Evolutionary conservation across 1,284 basidiomycete genomes (phyloP), one percentile per base, ranked within the genome.

Genomic region (Microbotryomycetes sp.): DNA sequence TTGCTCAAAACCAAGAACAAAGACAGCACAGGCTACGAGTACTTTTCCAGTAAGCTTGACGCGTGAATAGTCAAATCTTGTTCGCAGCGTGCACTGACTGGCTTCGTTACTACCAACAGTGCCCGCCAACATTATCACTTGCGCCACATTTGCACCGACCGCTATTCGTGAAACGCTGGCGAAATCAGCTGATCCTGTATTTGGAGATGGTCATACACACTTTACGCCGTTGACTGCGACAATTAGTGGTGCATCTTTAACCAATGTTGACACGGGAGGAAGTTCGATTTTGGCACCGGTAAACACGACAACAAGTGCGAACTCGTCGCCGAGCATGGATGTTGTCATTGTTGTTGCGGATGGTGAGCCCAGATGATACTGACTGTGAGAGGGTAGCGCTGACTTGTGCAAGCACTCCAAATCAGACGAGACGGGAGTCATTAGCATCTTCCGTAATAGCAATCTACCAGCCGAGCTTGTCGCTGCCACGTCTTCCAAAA

Each of bases 81-180:
- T 9, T 2, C 14, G 14, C 0, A 5, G 14, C n/a, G 2, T 14
- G 22, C 32, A 28, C 58, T 30, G 19, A 49, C 50, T 32, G 14
- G 16, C 54, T 46, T 9, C 42, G 22, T 4, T 25, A 31, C 32
- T 51, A 26, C 36, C 56, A 46, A 7, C 56, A 69, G 67, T 69
- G 65, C 32, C 63, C 2, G 64, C 67, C 12, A 62, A 68, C 53
- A 70, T 72, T 55, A 61, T 69, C 26, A 71, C 71, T n/a, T 68
- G 68, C 42, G 68, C 68, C 12, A 25, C 64, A 3, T 70, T 72
- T 32, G 68, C 71, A 2, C 71, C 71, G 1, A 56, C 58, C 1
- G 16, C 51, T 12, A 67, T 64, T 4, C 65, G 64, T 29, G 12
- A 48, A 19, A 57, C 58, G 36, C 60, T 71, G 30, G 62, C 65